Percentiles rank a stretch among this genome's conserved stretches.
phyloP scores from a whole-genome alignment of 306 rosid species.

The Castanopsis chinensis region DNA sequence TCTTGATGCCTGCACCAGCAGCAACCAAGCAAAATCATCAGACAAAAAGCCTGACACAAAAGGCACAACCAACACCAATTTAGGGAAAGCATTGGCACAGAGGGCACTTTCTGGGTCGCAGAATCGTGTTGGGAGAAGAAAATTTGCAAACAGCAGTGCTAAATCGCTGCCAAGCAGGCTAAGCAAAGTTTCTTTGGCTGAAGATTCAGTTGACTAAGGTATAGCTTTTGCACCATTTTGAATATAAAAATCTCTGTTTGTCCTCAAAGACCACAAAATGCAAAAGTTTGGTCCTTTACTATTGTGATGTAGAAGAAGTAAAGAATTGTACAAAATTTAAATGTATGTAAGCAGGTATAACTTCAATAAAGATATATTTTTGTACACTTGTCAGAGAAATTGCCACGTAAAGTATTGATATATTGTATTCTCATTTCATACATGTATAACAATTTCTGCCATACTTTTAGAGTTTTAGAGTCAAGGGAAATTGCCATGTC shows the following conservation, averaged over 20 bases:
- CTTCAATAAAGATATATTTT: slow-evolving; percentile 1
- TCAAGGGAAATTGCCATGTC: background rate
- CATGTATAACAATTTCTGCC: background rate
- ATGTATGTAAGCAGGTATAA: slow-evolving; percentile 6
- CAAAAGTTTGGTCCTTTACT: background rate
- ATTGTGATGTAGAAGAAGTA: background rate
- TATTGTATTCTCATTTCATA: background rate
- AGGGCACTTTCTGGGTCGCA: slow-evolving; percentile 61
- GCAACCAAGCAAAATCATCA: slow-evolving; percentile 35
- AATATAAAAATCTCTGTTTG: slow-evolving; percentile 12
- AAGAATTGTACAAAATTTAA: slow-evolving; percentile 3
- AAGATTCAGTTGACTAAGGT: slow-evolving; percentile 46
- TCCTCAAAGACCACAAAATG: slow-evolving; percentile 23
- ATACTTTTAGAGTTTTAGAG: background rate
- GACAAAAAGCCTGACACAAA: slow-evolving; percentile 37
- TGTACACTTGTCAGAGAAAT: background rate
- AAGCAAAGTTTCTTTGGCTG: slow-evolving; percentile 70
- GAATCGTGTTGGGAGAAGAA: slow-evolving; percentile 39
- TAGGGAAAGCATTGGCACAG: slow-evolving; percentile 61
- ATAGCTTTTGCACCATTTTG: slow-evolving; percentile 21
- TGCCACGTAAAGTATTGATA: background rate
- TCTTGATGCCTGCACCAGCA: slow-evolving; percentile 25
- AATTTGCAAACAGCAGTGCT: slow-evolving; percentile 19
- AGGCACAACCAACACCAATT: slow-evolving; percentile 25
- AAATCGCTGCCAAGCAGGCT: slow-evolving; percentile 66